phyloP scores from a whole-genome alignment of 2,329 filamentous ascomycete species.

The Fusarium nodosum region DNA sequence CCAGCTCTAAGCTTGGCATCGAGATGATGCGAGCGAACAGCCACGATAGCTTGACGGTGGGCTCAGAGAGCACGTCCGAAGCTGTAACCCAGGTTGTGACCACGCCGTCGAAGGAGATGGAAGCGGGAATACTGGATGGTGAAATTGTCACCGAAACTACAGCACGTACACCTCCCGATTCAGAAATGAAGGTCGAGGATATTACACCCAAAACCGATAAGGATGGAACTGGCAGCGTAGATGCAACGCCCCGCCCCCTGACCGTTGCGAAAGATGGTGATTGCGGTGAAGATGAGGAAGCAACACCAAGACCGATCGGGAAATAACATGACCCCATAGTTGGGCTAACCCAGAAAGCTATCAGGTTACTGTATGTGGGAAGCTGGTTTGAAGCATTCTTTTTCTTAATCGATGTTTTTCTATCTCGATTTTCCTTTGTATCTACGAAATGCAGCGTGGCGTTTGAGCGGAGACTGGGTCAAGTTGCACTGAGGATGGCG shows the following conservation, averaged over 20 bases:
- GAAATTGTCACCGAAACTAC: slow-evolving; percentile 21
- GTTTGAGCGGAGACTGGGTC: slow-evolving; percentile 47
- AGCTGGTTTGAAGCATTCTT: slow-evolving; percentile 6
- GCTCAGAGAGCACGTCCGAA: slow-evolving; percentile 65
- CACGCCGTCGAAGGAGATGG: slow-evolving; percentile 62
- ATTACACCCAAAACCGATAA: slow-evolving; percentile 21
- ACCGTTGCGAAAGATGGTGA: slow-evolving; percentile 29
- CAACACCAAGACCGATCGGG: slow-evolving; percentile 56
- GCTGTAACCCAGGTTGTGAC: slow-evolving; percentile 65
- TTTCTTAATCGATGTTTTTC: slow-evolving; percentile 11
- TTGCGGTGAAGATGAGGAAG: slow-evolving; percentile 49
- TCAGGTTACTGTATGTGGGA: slow-evolving; percentile 4
- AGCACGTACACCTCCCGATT: slow-evolving; percentile 48
- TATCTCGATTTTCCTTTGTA: slow-evolving; percentile 46
- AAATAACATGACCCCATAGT: slow-evolving; percentile 38
- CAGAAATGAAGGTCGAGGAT: slow-evolving; percentile 28
- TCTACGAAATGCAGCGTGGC: slow-evolving; percentile 49
- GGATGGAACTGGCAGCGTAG: slow-evolving; percentile 49
- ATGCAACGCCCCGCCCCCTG: slow-evolving; percentile 62
- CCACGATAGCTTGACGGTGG: slow-evolving; percentile 79
- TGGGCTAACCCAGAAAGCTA: background rate
- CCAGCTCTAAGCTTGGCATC: slow-evolving; percentile 89
- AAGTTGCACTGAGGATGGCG: slow-evolving; percentile 35
- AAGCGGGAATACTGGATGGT: slow-evolving; percentile 50
- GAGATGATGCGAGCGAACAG: slow-evolving; percentile 99